Conservation (phyloP, 192 early-diverging fungal genomes). For the Gigaspora rosea region DNA sequence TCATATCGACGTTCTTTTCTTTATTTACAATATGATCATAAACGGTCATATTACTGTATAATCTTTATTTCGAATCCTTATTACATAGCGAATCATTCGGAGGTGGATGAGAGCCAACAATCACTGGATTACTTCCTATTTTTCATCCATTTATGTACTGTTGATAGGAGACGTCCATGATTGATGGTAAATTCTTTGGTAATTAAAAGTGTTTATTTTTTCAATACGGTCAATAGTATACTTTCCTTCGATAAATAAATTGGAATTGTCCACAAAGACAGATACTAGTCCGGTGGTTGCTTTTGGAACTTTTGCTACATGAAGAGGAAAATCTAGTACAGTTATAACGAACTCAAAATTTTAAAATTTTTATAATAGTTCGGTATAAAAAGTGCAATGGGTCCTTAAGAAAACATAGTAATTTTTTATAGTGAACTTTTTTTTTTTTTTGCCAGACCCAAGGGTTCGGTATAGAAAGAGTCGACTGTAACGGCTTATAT, state of each 20-base stretch:
- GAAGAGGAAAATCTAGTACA: neutral
- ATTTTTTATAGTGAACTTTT: too few relatives aligned
- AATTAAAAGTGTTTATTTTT: conserved; percentile 9
- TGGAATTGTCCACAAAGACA: too few relatives aligned
- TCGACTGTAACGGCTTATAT: conserved; percentile 24
- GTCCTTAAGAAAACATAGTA: too few relatives aligned
- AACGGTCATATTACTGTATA: conserved; percentile 1
- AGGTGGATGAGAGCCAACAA: conserved; percentile 27
- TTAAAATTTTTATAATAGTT: too few relatives aligned
- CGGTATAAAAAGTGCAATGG: too few relatives aligned
- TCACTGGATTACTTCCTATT: conserved; percentile 24
- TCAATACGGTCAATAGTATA: conserved; percentile 19
- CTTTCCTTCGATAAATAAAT: neutral
- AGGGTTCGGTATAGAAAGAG: too few relatives aligned
- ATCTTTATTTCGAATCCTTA: neutral
- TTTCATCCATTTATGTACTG: conserved; percentile 13
- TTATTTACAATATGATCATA: conserved; percentile 21
- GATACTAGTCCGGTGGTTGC: conserved; percentile 14
- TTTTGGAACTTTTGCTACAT: conserved; percentile 20
- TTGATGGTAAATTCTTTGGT: conserved; percentile 19
- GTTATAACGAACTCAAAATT: too few relatives aligned
- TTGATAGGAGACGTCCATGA: conserved; percentile 19
- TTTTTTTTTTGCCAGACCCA: too few relatives aligned
- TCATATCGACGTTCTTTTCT: conserved; percentile 9
- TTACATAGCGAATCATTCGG: conserved; percentile 19